Evolutionary conservation across 495 filamentous ascomycete genomes (phyloP), one percentile per base, ranked within the genome.

Genomic region (Lasiosphaeria ovina): DNA sequence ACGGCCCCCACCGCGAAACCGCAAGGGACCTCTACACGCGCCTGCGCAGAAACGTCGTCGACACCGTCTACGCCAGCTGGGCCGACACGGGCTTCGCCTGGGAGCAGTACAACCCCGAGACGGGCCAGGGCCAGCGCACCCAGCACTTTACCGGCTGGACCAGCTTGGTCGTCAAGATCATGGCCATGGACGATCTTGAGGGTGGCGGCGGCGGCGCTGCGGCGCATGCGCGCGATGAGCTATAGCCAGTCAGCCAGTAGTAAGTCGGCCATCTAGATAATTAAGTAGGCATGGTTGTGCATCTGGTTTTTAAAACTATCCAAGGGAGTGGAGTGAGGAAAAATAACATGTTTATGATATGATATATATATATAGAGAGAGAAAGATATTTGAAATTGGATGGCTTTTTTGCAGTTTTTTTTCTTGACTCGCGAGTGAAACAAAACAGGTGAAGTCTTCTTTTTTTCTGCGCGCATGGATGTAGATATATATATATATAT

Each of bases 111-210:
- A 92, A 97, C 72, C 90, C 93, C 0, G 91, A 96, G 62, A 96
- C 89, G 4, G 94, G 94, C 51, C 82, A 83, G 57, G 94, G 94
- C 36, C 95, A 98, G 79, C 84, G 94, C 53, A 98, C 92, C 31
- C 92, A 96, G 77, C 94, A 98, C 78, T 98, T 98, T 72, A 95
- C 93, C 14, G 94, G 94, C 57, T 98, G 94, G 94, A 98, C 95
- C 52, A 95, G 90, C 72, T 77, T 97, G 73, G 93, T 98, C 63
- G 93, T 98, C 44, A 97, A 96, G 80, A 90, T 98, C 68, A 97
- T 98, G 94, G 82, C 82, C 45, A 93, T 98, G 91, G 74, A 78
- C 31, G 73, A 79, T 32, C 51, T 80, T 38, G 38, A 62, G 47
- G 47, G 58, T 38, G 57, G 51, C 36, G 47, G 61, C 40, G 57